These are phyloP conservation scores for Clitopilus passeckerianus DNA, from an alignment of 768 basidiomycete genomes.

Conservation along the genomic window DNA sequence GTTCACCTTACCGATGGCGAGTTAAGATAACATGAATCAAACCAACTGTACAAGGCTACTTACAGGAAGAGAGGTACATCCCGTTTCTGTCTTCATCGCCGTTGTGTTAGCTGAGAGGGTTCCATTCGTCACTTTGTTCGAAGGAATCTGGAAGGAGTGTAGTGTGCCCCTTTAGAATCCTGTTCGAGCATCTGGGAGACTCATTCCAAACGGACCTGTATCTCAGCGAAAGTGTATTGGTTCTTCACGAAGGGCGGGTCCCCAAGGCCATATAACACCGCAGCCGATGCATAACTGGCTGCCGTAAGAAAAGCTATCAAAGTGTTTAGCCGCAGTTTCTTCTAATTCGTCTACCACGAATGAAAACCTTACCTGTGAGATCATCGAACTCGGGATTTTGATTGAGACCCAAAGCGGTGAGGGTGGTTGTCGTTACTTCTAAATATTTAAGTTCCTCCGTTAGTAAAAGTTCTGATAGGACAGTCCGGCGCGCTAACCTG, in stretches of 20 bases:
- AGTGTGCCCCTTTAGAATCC: no score
- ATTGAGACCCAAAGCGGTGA: conserved; percentile 37
- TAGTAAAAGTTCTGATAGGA: no score
- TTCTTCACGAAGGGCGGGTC: conserved; percentile 41
- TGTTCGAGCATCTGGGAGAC: not conserved
- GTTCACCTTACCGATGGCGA: conserved; percentile 20
- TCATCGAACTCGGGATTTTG: conserved; percentile 40
- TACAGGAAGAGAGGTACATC: conserved; percentile 36
- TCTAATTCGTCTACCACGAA: not conserved
- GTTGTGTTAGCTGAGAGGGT: conserved; percentile 45
- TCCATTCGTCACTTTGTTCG: conserved; percentile 32
- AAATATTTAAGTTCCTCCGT: not conserved
- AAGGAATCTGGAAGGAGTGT: conserved; percentile 26
- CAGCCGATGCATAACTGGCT: conserved; percentile 49
- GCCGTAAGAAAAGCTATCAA: conserved; percentile 46
- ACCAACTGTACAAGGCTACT: conserved; percentile 1
- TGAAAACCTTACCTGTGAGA: conserved; percentile 33
- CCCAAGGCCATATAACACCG: conserved; percentile 38
- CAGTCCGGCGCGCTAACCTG: conserved; percentile 24
- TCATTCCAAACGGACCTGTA: conserved; percentile 28
- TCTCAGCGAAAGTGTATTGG: conserved; percentile 40
- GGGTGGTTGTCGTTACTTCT: conserved; percentile 33
- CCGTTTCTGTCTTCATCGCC: conserved; percentile 38
- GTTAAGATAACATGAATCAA: not conserved
- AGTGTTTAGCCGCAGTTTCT: not conserved